phyloP scores from a whole-genome alignment of 352 stramenopile genomes.

The Phytophthora foliorum region DNA sequence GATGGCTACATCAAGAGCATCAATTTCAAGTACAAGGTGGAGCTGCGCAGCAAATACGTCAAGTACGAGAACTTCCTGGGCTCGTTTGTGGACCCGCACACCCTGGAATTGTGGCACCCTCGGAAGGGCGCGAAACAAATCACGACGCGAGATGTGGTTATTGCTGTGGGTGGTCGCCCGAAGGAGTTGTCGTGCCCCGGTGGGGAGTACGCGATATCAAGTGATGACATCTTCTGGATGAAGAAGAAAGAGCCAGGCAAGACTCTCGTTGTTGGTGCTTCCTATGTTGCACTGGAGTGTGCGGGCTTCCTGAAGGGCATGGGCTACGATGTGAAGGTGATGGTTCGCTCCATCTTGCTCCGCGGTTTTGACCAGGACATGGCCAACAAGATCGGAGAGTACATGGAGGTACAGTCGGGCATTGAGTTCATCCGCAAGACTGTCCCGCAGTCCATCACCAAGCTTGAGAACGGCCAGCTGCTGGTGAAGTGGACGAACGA shows the following conservation, averaged over 20 bases:
- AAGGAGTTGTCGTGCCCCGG: conserved; percentile 89
- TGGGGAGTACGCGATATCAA: conserved; percentile 95
- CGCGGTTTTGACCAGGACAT: conserved; percentile 99
- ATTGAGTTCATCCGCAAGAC: conserved; percentile 94
- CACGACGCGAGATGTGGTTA: conserved; percentile 94
- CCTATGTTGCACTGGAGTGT: conserved; percentile 99
- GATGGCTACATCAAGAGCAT: conserved; percentile 98
- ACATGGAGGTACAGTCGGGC: conserved; percentile 92
- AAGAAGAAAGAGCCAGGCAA: conserved; percentile 92
- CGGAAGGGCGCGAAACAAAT: conserved; percentile 91
- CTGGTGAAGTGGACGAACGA: conserved; percentile 85
- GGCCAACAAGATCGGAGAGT: conserved; percentile 92
- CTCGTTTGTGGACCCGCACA: conserved; percentile 95
- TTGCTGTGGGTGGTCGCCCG: conserved; percentile 96
- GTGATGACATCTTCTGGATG: conserved; percentile 89
- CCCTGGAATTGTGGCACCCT: conserved; percentile 92
- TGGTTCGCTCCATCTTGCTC: conserved; percentile 97
- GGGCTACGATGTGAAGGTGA: conserved; percentile 97
- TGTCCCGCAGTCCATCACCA: conserved; percentile 94
- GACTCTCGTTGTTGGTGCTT: conserved; percentile 97
- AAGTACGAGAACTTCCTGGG: conserved; percentile 95
- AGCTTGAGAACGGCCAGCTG: conserved; percentile 86
- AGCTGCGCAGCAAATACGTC: conserved; percentile 95
- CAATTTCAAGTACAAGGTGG: conserved; percentile 99
- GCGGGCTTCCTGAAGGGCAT: conserved; percentile 97